Evolutionary conservation across 2,329 filamentous ascomycete genomes (phyloP).

Genomic region (Epichloe brachyelytri): DNA sequence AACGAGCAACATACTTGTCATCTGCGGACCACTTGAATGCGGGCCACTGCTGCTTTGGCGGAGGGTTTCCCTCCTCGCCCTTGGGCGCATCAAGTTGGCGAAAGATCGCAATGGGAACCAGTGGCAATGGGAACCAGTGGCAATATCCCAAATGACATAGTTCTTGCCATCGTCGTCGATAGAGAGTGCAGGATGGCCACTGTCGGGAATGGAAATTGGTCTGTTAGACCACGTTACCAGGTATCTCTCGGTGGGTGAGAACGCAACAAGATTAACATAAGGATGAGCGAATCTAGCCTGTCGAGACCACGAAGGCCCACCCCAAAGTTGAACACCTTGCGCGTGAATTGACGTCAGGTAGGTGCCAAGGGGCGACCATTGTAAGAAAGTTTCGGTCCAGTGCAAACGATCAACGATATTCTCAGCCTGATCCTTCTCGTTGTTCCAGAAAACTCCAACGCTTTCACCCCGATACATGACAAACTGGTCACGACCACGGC

Average conservation of each 20-base stretch:
- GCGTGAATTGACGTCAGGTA: slow-evolving; percentile 90
- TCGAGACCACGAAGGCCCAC: slow-evolving; percentile 75
- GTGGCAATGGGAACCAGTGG: slow-evolving; percentile 79
- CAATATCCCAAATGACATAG: slow-evolving; percentile 97
- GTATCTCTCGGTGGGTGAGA: slow-evolving; percentile 87
- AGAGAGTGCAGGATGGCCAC: slow-evolving; percentile 68
- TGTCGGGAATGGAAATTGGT: slow-evolving; percentile 83
- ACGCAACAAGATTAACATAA: slow-evolving; percentile 89
- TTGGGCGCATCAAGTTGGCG: slow-evolving; percentile 67
- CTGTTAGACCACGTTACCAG: slow-evolving; percentile 93
- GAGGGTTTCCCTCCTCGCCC: slow-evolving; percentile 44
- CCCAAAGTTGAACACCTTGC: slow-evolving; percentile 96
- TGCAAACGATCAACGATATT: slow-evolving; percentile 80
- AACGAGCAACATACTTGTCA: slow-evolving; percentile 89
- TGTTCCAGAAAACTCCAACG: slow-evolving; percentile 96
- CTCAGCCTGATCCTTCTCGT: slow-evolving; percentile 83
- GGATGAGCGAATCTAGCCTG: slow-evolving; percentile 91
- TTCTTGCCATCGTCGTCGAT: slow-evolving; percentile 97
- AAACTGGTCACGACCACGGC: slow-evolving; percentile 84
- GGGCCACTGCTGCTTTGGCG: slow-evolving; percentile 89
- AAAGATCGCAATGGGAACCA: slow-evolving; percentile 86
- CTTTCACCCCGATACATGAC: slow-evolving; percentile 86
- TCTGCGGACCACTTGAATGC: slow-evolving; percentile 99
- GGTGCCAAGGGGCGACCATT: slow-evolving; percentile 93
- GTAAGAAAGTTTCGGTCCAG: slow-evolving; percentile 97